Percentiles rank a stretch among this genome's conserved stretches.
phyloP scores from a whole-genome alignment of 495 filamentous ascomycete genomes.

The Wilcoxina mikolae region DNA sequence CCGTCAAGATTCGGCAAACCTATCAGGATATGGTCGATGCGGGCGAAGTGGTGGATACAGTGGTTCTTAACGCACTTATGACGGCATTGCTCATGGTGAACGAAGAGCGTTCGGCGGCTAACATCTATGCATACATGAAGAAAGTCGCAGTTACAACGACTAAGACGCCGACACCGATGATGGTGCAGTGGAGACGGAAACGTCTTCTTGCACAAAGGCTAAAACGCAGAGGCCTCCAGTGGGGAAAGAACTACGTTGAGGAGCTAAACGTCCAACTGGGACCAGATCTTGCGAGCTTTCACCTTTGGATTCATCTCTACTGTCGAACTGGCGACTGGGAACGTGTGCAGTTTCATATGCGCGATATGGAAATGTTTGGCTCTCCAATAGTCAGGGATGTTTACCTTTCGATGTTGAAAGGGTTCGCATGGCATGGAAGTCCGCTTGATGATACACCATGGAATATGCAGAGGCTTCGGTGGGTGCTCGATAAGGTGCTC shows the following conservation, averaged over 20 bases:
- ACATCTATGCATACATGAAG: constrained; percentile 74
- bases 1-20: constrained; percentile 49
- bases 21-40: constrained; percentile 63
- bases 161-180: constrained; percentile 28
- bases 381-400: constrained; percentile 51
- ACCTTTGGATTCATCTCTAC: not conserved
- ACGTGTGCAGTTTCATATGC: constrained; percentile 10
- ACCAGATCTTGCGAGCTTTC: constrained; percentile 36
- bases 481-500: constrained; percentile 11
- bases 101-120: constrained; percentile 56
- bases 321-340: constrained; percentile 32
- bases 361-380: constrained; percentile 39
- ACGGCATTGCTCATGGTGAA: constrained; percentile 56
- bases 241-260: constrained; percentile 32
- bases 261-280: constrained; percentile 40
- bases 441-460: constrained; percentile 42
- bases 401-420: constrained; percentile 55
- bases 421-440: constrained; percentile 59
- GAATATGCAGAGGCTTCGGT: constrained; percentile 44
- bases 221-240: constrained; percentile 36
- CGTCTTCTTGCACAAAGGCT: constrained; percentile 43
- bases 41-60: constrained; percentile 78
- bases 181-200: constrained; percentile 32
- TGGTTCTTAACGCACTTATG: constrained; percentile 73
- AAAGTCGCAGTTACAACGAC: constrained; percentile 33